A percentile compares a stretch with the other conserved stretches of the same genome.
phyloP scores from a whole-genome alignment of 1,284 basidiomycete species.

The Mrakiaceae sp. region DNA sequence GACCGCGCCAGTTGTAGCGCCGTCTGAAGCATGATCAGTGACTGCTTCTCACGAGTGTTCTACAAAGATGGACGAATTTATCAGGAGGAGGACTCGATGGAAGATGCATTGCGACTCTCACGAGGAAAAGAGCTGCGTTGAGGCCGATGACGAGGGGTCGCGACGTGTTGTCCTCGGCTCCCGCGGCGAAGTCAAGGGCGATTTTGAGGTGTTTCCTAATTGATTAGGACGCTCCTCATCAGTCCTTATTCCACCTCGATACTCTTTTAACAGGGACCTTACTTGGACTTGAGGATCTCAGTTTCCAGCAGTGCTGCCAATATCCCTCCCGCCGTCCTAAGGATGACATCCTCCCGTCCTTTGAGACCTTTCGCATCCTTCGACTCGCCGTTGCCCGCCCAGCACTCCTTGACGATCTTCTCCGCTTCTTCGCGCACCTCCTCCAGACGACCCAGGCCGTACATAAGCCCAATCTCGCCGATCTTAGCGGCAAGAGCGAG shows the following conservation, averaged over 20 bases:
- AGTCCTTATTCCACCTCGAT: background rate
- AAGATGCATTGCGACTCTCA: background rate
- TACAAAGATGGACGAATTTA: background rate
- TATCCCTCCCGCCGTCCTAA: slow-evolving; percentile 11
- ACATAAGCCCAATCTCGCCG: slow-evolving; percentile 14
- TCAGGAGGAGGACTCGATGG: background rate
- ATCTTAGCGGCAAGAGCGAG: slow-evolving; percentile 6
- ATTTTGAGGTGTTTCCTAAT: slow-evolving; percentile 11
- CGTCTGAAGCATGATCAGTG: slow-evolving; percentile 16
- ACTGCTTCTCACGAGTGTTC: slow-evolving; percentile 16
- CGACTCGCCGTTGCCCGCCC: background rate
- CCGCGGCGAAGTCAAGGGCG: slow-evolving; percentile 11
- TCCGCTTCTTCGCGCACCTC: slow-evolving; percentile 8
- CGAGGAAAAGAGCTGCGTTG: slow-evolving; percentile 14
- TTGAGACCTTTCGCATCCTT: background rate
- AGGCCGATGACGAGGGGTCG: slow-evolving; percentile 14
- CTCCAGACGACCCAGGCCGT: slow-evolving; percentile 8
- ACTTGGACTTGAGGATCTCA: slow-evolving; percentile 16
- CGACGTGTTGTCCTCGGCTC: slow-evolving; percentile 10
- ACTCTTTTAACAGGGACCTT: background rate
- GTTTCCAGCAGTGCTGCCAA: slow-evolving; percentile 9
- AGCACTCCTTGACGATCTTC: slow-evolving; percentile 2
- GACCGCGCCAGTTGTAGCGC: slow-evolving; percentile 13
- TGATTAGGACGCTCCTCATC: background rate
- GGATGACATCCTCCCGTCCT: slow-evolving; percentile 7